A percentile compares a stretch with the other conserved stretches of the same genome.
phyloP scores from a whole-genome alignment of 768 basidiomycete genomes.

The Mycena belliarum region DNA sequence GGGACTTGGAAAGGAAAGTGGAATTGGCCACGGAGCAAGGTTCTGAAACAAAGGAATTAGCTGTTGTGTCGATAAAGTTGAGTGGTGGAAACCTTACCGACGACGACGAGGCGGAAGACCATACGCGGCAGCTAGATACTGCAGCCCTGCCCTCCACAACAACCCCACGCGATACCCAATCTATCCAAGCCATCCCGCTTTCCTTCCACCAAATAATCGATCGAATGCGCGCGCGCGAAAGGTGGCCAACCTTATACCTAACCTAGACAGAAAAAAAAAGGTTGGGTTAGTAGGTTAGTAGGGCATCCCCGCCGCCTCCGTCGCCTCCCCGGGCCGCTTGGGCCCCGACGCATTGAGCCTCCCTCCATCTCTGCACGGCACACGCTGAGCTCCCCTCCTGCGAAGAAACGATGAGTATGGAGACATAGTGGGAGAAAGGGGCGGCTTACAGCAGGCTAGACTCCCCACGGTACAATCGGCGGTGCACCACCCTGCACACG shows the following conservation, averaged over 20 bases:
- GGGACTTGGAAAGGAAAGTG: not conserved
- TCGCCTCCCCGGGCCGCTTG: not conserved
- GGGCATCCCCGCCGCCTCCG: not conserved
- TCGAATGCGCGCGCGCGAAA: not conserved
- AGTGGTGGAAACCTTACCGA: not conserved
- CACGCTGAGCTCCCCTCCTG: not conserved
- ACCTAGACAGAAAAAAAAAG: not conserved
- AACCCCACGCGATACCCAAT: not conserved
- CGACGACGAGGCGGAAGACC: not conserved
- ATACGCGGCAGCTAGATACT: not conserved
- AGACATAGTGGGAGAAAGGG: not conserved
- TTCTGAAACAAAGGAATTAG: not conserved
- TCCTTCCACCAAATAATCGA: not conserved
- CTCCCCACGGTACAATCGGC: not conserved
- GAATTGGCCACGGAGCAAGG: not conserved
- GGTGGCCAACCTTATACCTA: not conserved
- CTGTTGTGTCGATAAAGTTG: not conserved
- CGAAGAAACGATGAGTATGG: not conserved
- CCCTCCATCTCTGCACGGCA: not conserved
- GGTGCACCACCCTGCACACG: not conserved
- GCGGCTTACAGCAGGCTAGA: not conserved
- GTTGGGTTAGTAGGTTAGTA: not conserved
- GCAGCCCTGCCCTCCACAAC: not conserved
- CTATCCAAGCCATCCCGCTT: not conserved
- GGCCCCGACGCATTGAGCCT: not conserved